Evolutionary conservation across 2,329 filamentous ascomycete genomes (phyloP), one percentile per base, ranked within the genome.

Genomic region (Harringtonia aguacate): DNA sequence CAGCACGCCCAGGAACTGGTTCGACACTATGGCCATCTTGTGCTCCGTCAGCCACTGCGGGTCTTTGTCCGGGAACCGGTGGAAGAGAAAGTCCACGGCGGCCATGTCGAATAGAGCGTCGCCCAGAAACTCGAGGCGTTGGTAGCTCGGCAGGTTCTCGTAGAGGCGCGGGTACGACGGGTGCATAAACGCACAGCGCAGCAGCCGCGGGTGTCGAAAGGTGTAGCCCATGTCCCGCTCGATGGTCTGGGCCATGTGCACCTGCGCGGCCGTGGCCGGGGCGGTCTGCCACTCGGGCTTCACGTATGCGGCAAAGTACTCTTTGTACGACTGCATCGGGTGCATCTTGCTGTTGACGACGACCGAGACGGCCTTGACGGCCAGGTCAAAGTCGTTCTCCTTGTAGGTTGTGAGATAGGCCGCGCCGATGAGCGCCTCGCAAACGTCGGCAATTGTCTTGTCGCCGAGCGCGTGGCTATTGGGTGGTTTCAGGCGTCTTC

Each of bases 11-110:
- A 95, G 72, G 57, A 97, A 98, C 48, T 89, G 88, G 65, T 98
- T 98, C 43, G 86, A 92, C 0, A 92, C 89, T 86, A 98, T 95
- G n/a, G 89, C 87, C 81, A 94, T 95, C 65, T 97, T 97, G 70
- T 97, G 90, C 62, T 97, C 92, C 0, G 92, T 97, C 47, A 98
- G 70, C 90, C 90, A 97, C 59, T 97, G 89, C 0, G 92, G 90
- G 55, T 95, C 88, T 46, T 83, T 85, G 41, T 77, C 68, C 0
- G 88, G 87, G 53, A 84, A 87, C 4, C 69, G 72, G 52, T 79
- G 73, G 63, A 87, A 97, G 4, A 98, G 71, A 53, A 86, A 79
- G 53, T 89, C 84, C 44, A 97, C 81, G 54, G 83, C 86, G 12
- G 73, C 83, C 77, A 90, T 84, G 57, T 95, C 89, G 1, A 94